These are phyloP conservation scores for Hypoxylon sp. DNA, from an alignment of 2,329 filamentous ascomycete genomes.

Conservation along the genomic window DNA sequence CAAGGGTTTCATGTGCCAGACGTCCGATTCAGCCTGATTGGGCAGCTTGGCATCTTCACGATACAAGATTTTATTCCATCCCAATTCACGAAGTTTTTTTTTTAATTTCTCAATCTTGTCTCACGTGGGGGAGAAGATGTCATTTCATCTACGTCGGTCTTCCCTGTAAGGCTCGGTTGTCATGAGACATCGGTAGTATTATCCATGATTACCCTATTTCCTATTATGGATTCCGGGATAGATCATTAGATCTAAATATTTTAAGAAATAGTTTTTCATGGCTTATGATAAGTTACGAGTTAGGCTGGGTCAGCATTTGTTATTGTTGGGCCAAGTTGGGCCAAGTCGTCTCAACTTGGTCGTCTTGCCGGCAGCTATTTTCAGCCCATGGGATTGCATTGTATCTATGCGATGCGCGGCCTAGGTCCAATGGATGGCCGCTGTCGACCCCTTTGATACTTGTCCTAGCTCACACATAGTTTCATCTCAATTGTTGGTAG, in stretches of 20 bases:
- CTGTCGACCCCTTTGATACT: conserved; percentile 21
- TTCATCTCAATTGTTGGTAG: conserved; percentile 23
- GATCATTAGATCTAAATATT: background rate
- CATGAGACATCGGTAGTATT: conserved; percentile 17
- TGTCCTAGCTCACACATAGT: conserved; percentile 30
- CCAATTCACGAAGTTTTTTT: conserved; percentile 6
- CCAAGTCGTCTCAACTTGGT: conserved; percentile 32
- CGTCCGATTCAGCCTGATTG: conserved; percentile 33
- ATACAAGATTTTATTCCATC: conserved; percentile 7
- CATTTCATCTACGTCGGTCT: conserved; percentile 8
- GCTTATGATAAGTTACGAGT: conserved; percentile 18
- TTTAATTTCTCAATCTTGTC: background rate
- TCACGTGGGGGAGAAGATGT: conserved; percentile 1
- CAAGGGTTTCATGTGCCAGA: conserved; percentile 36
- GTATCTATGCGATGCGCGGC: conserved; percentile 41
- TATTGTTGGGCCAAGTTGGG: conserved; percentile 31
- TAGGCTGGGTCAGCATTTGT: conserved; percentile 35
- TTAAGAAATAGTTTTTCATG: conserved; percentile 28
- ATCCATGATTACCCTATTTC: conserved; percentile 18
- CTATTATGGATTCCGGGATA: conserved; percentile 12
- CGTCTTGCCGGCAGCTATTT: conserved; percentile 37
- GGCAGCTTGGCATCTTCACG: conserved; percentile 10
- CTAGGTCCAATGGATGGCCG: conserved; percentile 29
- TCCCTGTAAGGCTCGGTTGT: background rate
- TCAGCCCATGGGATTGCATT: conserved; percentile 44